Base-by-base conservation (phyloP, 1,284 basidiomycete genomes). In the Coniferiporia weirii region DNA sequence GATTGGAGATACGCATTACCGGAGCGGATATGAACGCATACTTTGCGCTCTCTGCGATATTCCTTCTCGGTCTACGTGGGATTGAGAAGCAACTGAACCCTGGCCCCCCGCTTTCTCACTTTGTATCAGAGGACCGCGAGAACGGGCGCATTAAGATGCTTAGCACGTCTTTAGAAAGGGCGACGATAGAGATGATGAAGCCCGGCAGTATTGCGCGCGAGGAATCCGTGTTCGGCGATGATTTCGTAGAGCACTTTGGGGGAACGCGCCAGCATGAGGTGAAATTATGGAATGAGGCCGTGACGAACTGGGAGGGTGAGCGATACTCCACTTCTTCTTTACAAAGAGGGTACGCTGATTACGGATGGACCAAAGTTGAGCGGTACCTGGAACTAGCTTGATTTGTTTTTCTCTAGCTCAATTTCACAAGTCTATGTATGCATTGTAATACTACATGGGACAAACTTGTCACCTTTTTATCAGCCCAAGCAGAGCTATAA, bases 1-100 rank as follows among this genome's bases (percentile, higher is more conserved):
- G 96, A 50, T 82, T 97, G 66, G 94, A 97, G 72, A 75, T 97
- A 15, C 87, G 95, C 51, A 85, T 98, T n/a, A 94, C 96, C 2
- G 95, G 96, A 17, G 95, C 95, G 44, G 95, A 98, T 69, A 92
- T 97, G 81, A 95, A 96, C 72, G 88, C 95, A 0, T 91, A 94
- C 73, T 93, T 89, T 65, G 85, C 93, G 0, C 76, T 98, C 51
- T 85, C 90, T 48, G 88, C 95, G 1, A 89, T 96, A 63, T 93
- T 96, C 72, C 80, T 84, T 9, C 77, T 96, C 19, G 95, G 96
- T 3, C 71, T 97, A 32, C 81, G 93, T 59, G 95, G 95, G 0
- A 93, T 98, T 60, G 80, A 87, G 72, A 87, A 88, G 74, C 83
- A 89, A 71, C 71, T 90, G 61, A 64, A 76, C 19, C 81, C 85